Evolutionary conservation across 768 basidiomycete genomes (phyloP), one percentile per base, ranked within the genome.

Genomic region (Leccinum aurantiacum): DNA sequence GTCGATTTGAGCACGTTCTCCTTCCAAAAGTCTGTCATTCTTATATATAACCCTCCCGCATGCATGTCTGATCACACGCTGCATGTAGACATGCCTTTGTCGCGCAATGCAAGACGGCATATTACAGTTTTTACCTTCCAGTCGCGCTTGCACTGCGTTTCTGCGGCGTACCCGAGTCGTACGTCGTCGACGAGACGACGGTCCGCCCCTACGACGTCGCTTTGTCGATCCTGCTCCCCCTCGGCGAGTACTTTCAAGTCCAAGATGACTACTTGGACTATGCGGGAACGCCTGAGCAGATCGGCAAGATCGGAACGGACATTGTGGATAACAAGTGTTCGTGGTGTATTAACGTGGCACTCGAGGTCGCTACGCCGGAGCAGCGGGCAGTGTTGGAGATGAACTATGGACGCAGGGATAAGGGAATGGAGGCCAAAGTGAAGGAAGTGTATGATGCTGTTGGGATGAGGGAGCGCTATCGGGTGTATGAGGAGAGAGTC

Each of bases 241-340:
- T 60, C 4, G 57, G 57, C 4, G 59, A 60, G 7, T 60, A 60
- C 13, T 31, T 31, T 8, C 59, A 60, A 27, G 38, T 48, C 11
- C 57, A 60, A 76, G 96, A 98, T 72, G 96, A 98, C 76, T 98
- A 88, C 76, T 85, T 98, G 67, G 97, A 99, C 75, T 97, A 86
- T 71, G 88, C 90, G n/a, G 94, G 89, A 5, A 84, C 91, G 8
- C 93, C 94, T 0, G 94, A 95, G 75, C 82, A 90, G 66, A 90
- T 98, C 54, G 96, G 96, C 51, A 98, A 99, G 78, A 87, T 99
- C 60, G 97, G 96, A 22, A 98, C 96, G 14, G 97, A 98, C 73
- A 99, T 99, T 69, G 74, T 98, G 60, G 96, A 99, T 76, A 98
- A 98, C 85, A 99, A 99, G 78, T 98, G 96, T 75, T 91, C 90